Conservation (phyloP, 768 basidiomycete species). For the Ramaria sp. region DNA sequence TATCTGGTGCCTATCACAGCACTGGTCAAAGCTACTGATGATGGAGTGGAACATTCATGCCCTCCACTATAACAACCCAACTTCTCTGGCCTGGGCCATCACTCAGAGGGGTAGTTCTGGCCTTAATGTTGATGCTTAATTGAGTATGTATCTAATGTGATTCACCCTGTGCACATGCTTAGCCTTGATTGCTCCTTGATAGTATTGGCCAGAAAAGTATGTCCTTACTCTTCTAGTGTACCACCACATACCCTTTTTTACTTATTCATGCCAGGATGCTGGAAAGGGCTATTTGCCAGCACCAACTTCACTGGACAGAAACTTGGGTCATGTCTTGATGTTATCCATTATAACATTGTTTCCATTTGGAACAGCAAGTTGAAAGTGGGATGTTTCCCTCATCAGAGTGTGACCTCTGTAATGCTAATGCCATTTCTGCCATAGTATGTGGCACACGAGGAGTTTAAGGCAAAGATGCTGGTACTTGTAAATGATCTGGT, state of each 20-base stretch:
- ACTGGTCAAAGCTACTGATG: not conserved
- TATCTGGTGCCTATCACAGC: not conserved
- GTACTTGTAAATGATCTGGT: not conserved
- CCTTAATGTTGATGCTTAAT: slow-evolving; percentile 13
- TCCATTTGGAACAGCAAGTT: slow-evolving; percentile 18
- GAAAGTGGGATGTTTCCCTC: not conserved
- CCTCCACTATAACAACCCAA: not conserved
- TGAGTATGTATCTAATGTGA: slow-evolving; percentile 7
- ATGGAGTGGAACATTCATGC: slow-evolving; percentile 1
- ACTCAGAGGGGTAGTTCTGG: slow-evolving; percentile 8
- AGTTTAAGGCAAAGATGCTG: not conserved
- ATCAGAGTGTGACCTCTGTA: not conserved
- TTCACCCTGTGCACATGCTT: not conserved
- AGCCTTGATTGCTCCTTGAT: not conserved
- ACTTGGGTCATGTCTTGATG: too few relatives aligned
- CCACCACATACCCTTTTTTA: not conserved
- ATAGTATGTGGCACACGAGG: not conserved
- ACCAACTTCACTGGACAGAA: slow-evolving; percentile 13
- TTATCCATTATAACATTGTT: slow-evolving; percentile 16
- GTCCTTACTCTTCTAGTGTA: slow-evolving; percentile 1
- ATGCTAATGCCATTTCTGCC: not conserved
- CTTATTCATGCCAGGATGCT: slow-evolving; percentile 12
- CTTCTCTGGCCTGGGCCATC: too few relatives aligned
- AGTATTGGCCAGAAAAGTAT: slow-evolving; percentile 6
- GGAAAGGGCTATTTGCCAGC: too few relatives aligned